Percentiles rank a stretch among this genome's conserved stretches.
phyloP scores from a whole-genome alignment of 768 basidiomycete genomes.

The Saitozyma podzolica region DNA sequence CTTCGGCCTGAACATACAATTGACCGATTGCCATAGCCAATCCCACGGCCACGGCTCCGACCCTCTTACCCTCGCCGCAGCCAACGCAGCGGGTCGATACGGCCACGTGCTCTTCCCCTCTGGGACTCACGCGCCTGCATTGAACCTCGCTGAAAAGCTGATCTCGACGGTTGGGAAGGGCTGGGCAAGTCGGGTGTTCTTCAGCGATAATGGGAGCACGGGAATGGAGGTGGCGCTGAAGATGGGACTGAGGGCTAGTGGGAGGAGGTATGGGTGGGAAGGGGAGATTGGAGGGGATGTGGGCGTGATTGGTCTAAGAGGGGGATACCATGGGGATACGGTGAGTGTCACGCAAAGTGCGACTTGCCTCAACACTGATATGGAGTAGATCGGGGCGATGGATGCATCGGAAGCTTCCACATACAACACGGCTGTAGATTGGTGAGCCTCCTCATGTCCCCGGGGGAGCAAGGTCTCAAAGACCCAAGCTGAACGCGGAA shows the following conservation, averaged over 20 bases:
- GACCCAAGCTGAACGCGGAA: no score
- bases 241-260: slow-evolving; percentile 75
- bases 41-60: slow-evolving; percentile 79
- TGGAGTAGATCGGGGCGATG: slow-evolving; percentile 78
- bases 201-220: slow-evolving; percentile 92
- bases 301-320: slow-evolving; percentile 80
- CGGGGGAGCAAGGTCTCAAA: background rate
- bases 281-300: slow-evolving; percentile 55
- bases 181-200: slow-evolving; percentile 90
- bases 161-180: slow-evolving; percentile 71
- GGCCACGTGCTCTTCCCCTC: slow-evolving; percentile 97
- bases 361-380: background rate
- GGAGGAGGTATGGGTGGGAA: slow-evolving; percentile 50
- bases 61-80: slow-evolving; percentile 77
- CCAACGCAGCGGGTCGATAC: slow-evolving; percentile 85
- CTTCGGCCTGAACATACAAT: background rate
- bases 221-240: slow-evolving; percentile 97
- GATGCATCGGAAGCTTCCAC: slow-evolving; percentile 84
- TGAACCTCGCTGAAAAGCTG: slow-evolving; percentile 77
- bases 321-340: slow-evolving; percentile 96
- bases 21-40: slow-evolving; percentile 58
- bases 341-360: slow-evolving; percentile 23
- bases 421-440: slow-evolving; percentile 78
- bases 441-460: slow-evolving; percentile 54
- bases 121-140: slow-evolving; percentile 79